Percentiles rank a stretch among this genome's conserved stretches.
Evolutionary conservation across 2,329 filamentous ascomycete species (phyloP).

Genomic region (Epichloe gansuensis): DNA sequence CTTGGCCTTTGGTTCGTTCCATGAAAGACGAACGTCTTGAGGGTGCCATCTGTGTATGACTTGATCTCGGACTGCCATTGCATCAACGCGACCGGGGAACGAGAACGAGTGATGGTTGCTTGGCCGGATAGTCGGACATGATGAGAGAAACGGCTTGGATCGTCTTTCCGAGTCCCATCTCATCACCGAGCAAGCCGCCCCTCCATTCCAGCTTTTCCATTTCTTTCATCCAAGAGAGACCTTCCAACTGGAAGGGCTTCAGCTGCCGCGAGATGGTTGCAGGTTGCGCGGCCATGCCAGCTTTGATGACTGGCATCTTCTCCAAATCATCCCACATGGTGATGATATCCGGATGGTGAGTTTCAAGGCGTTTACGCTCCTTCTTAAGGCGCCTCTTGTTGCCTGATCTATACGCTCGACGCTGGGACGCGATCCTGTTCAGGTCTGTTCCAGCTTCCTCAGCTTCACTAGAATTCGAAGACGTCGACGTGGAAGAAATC

Average conservation of each 20-base stretch:
- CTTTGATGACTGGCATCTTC: constrained; percentile 52
- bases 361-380: constrained; percentile 57
- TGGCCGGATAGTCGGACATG: constrained; percentile 91
- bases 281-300: constrained; percentile 39
- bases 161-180: constrained; percentile 98
- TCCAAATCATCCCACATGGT: constrained; percentile 79
- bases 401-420: constrained; percentile 23
- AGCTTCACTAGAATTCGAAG: constrained; percentile 12
- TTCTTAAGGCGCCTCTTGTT: constrained; percentile 18
- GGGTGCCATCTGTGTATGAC: constrained; percentile 70
- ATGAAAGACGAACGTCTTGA: constrained; percentile 87
- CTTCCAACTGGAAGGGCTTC: constrained; percentile 89
- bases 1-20: constrained; percentile 74
- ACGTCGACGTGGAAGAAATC: constrained; percentile 5
- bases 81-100: constrained; percentile 93
- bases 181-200: constrained; percentile 85
- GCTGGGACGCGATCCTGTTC: constrained; percentile 13
- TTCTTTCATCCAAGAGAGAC: constrained; percentile 83
- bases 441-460: constrained; percentile 9
- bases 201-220: constrained; percentile 81
- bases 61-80: constrained; percentile 82
- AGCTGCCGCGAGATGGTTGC: constrained; percentile 66
- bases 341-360: constrained; percentile 62
- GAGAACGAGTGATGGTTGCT: constrained; percentile 71
- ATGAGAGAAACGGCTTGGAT: constrained; percentile 96